These are phyloP conservation scores for Globisporangium polare DNA, from an alignment of 352 stramenopile species.

Conservation along the genomic window DNA sequence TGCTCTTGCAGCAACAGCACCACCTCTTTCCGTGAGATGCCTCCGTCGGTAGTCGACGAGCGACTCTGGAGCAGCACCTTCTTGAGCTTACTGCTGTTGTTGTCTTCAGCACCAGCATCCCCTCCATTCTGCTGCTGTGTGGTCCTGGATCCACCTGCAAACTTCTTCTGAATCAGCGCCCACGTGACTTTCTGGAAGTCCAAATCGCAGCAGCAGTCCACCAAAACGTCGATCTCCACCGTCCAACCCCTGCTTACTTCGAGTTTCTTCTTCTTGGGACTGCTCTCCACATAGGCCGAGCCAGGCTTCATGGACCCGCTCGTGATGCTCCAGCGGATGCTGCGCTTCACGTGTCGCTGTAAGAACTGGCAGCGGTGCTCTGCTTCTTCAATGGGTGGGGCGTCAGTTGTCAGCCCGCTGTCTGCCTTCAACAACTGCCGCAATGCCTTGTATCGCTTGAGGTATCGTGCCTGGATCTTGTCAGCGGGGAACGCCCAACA, in stretches of 20 bases:
- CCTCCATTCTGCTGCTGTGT: not conserved
- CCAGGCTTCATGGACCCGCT: constrained; percentile 6
- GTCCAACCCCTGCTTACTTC: constrained; percentile 12
- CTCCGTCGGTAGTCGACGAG: not conserved
- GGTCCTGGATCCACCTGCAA: not conserved
- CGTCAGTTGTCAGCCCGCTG: not conserved
- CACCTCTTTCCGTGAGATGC: constrained; percentile 12
- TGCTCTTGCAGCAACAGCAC: constrained; percentile 9
- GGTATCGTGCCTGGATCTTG: constrained; percentile 26
- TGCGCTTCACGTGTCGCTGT: constrained; percentile 18
- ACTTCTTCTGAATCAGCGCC: constrained; percentile 22
- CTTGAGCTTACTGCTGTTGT: constrained; percentile 1
- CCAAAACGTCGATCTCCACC: constrained; percentile 15
- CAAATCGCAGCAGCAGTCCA: constrained; percentile 23
- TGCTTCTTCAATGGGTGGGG: constrained; percentile 18
- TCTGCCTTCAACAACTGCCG: constrained; percentile 14
- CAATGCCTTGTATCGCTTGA: constrained; percentile 32
- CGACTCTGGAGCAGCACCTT: constrained; percentile 2
- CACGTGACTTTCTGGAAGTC: constrained; percentile 27
- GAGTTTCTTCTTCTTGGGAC: constrained; percentile 8
- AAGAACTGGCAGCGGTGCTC: constrained; percentile 25
- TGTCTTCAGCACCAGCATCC: not conserved
- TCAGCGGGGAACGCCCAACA: constrained; percentile 26
- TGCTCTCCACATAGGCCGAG: not conserved
- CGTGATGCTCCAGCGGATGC: constrained; percentile 7